phyloP scores from a whole-genome alignment of 768 basidiomycete genomes.

The Tulasnella calospora region DNA sequence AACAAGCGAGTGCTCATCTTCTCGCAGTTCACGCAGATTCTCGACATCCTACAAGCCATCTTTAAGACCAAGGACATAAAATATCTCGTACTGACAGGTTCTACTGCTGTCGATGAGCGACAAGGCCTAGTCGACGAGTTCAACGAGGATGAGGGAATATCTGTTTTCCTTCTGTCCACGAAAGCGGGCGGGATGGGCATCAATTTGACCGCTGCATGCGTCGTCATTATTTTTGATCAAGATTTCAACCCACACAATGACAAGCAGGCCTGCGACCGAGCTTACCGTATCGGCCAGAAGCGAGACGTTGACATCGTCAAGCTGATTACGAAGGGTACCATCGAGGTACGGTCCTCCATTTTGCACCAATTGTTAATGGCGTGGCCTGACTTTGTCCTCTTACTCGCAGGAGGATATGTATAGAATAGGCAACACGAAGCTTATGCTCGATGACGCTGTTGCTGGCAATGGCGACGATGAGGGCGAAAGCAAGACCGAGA shows the following conservation, averaged over 20 bases:
- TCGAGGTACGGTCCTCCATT: slow-evolving; percentile 48
- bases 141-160: slow-evolving; percentile 75
- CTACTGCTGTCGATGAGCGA: slow-evolving; percentile 87
- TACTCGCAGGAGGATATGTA: slow-evolving; percentile 76
- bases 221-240: slow-evolving; percentile 95
- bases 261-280: slow-evolving; percentile 93
- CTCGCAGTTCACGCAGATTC: slow-evolving; percentile 96
- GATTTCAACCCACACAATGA: slow-evolving; percentile 99
- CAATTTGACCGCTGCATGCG: slow-evolving; percentile 91
- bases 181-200: slow-evolving; percentile 96
- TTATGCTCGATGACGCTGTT: slow-evolving; percentile 89
- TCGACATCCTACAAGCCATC: slow-evolving; percentile 85
- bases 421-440: slow-evolving; percentile 79
- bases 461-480: slow-evolving; percentile 60
- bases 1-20: slow-evolving; percentile 86
- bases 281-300: slow-evolving; percentile 94
- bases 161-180: slow-evolving; percentile 85
- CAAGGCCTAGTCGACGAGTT: slow-evolving; percentile 95
- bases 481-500: slow-evolving; percentile 60
- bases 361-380: not conserved
- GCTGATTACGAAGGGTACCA: slow-evolving; percentile 83
- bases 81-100: slow-evolving; percentile 83
- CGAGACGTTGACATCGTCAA: slow-evolving; percentile 92
- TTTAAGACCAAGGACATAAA: slow-evolving; percentile 66
- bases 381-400: not conserved